Evolutionary conservation across 164 flowering plant species (phyloP).

Genomic region (Cinnamomum chago): DNA sequence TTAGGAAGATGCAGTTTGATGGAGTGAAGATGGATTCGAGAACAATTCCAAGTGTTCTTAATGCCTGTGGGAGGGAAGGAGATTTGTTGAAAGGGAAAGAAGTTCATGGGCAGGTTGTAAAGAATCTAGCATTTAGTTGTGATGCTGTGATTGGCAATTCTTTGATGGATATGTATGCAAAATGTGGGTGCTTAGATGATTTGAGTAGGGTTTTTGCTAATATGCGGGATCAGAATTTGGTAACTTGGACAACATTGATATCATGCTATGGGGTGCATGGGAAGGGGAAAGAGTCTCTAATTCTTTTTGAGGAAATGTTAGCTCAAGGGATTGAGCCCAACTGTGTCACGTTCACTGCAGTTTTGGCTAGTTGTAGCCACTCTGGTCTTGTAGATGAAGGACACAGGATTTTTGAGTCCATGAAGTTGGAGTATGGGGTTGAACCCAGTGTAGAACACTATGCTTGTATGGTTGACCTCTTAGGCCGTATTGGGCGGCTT

Average conservation of each 20-base stretch:
- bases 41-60: slow-evolving; percentile 44
- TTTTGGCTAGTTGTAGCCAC: slow-evolving; percentile 57
- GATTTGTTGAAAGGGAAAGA: slow-evolving; percentile 52
- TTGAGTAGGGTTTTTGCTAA: slow-evolving; percentile 23
- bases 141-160: slow-evolving; percentile 50
- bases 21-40: slow-evolving; percentile 35
- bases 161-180: slow-evolving; percentile 68
- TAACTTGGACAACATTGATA: slow-evolving; percentile 64
- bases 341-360: slow-evolving; percentile 43
- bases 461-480: too few species aligned
- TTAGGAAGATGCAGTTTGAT: slow-evolving; percentile 34
- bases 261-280: slow-evolving; percentile 60
- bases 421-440: slow-evolving; percentile 27
- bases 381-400: slow-evolving; percentile 51
- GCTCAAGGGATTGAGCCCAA: slow-evolving; percentile 38
- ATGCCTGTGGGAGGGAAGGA: slow-evolving; percentile 45
- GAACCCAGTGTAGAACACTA: too few species aligned
- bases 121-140: slow-evolving; percentile 16
- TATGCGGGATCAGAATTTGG: slow-evolving; percentile 31
- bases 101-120: slow-evolving; percentile 41
- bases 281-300: slow-evolving; percentile 43
- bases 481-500: too few species aligned
- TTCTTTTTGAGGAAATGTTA: slow-evolving; percentile 41
- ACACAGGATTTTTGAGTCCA: slow-evolving; percentile 34
- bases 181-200: slow-evolving; percentile 28